Percentiles rank a stretch among this genome's conserved stretches.
These are phyloP conservation scores for Coelastrella sp. DNA, from an alignment of 139 green algal genomes.

Conservation along the genomic window DNA sequence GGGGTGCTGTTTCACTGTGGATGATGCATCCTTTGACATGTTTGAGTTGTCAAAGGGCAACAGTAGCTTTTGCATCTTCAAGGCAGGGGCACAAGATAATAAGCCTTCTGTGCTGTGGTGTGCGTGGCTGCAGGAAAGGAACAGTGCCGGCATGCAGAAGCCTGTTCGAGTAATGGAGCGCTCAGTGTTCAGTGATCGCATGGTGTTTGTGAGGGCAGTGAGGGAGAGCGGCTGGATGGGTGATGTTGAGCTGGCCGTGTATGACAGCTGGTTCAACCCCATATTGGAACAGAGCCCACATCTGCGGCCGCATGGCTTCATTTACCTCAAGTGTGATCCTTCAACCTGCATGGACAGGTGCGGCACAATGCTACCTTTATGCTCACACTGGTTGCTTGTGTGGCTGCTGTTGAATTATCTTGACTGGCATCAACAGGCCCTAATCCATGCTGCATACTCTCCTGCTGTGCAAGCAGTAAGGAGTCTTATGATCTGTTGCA, in stretches of 20 bases:
- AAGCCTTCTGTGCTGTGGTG: too few species aligned
- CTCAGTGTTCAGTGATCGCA: slow-evolving; percentile 95
- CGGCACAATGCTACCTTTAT: not conserved
- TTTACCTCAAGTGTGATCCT: slow-evolving; percentile 83
- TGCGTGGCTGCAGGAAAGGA: slow-evolving; percentile 37
- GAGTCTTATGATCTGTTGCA: not conserved
- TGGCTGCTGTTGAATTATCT: not conserved
- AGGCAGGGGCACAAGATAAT: too few species aligned
- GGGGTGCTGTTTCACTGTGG: too few species aligned
- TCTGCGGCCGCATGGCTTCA: slow-evolving; percentile 94
- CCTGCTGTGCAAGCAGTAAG: too few species aligned
- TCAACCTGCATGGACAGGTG: slow-evolving; percentile 47
- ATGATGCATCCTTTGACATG: too few species aligned
- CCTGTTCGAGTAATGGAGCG: slow-evolving; percentile 92
- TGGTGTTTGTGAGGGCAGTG: slow-evolving; percentile 97
- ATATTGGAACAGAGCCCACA: slow-evolving; percentile 68
- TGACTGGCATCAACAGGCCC: not conserved
- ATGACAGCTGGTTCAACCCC: slow-evolving; percentile 76
- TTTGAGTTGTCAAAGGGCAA: too few species aligned
- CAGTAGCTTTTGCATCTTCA: too few species aligned
- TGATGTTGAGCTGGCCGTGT: slow-evolving; percentile 92
- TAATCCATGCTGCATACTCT: too few species aligned
- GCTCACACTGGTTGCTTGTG: not conserved
- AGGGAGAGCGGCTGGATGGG: slow-evolving; percentile 83
- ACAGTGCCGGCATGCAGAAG: slow-evolving; percentile 38